Conservation (phyloP, 805 yeast species). For the Metschnikowia peoriensis region DNA sequence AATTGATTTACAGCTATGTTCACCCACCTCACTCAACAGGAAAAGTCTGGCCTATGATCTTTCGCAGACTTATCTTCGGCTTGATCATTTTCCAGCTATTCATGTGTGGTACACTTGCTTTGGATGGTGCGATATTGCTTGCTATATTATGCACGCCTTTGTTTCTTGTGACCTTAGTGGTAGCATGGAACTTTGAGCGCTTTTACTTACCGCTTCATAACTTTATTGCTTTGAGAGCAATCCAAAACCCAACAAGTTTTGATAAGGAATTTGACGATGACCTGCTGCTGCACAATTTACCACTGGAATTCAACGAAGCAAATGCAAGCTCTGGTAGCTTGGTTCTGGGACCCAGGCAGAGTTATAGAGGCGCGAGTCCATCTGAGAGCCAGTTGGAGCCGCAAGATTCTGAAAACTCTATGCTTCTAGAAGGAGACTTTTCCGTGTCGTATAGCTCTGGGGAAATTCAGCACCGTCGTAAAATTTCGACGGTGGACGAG, state of each 20-base stretch:
- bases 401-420: conserved; percentile 9
- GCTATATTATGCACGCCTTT: conserved; percentile 51
- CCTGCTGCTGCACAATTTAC: conserved; percentile 15
- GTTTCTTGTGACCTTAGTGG: conserved; percentile 43
- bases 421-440: conserved; percentile 19
- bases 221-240: conserved; percentile 60
- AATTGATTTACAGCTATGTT: conserved; percentile 57
- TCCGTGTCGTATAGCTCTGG: conserved; percentile 12
- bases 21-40: conserved; percentile 69
- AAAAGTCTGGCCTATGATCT: conserved; percentile 64
- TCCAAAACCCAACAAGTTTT: conserved; percentile 41
- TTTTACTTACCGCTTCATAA: conserved; percentile 52
- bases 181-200: conserved; percentile 50
- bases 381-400: background rate
- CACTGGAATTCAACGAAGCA: background rate
- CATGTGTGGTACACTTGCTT: conserved; percentile 62
- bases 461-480: conserved; percentile 25
- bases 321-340: conserved; percentile 8
- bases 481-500: conserved; percentile 54
- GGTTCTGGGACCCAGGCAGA: background rate
- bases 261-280: conserved; percentile 45
- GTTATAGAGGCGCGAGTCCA: background rate
- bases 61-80: conserved; percentile 54
- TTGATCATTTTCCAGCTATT: conserved; percentile 56
- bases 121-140: conserved; percentile 53